Evolutionary conservation across 768 basidiomycete genomes (phyloP).

Genomic region (Russula olivacea): DNA sequence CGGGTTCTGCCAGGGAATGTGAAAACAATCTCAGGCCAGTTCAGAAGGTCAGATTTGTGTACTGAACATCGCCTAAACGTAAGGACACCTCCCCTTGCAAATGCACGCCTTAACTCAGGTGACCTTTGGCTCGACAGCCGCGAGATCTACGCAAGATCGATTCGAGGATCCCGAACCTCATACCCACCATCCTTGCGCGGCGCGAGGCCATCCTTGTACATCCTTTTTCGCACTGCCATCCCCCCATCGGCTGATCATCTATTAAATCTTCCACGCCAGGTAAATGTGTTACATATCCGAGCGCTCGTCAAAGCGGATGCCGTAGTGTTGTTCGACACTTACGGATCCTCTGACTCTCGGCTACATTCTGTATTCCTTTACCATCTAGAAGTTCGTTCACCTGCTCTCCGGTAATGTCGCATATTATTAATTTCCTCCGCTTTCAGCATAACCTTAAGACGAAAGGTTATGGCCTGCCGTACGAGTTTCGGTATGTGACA

Average conservation of each 20-base stretch:
- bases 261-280: slow-evolving; percentile 38
- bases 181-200: slow-evolving; percentile 88
- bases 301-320: slow-evolving; percentile 91
- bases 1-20: slow-evolving; percentile 55
- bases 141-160: slow-evolving; percentile 97
- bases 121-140: slow-evolving; percentile 45
- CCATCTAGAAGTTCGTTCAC: slow-evolving; percentile 63
- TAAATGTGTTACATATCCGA: slow-evolving; percentile 92
- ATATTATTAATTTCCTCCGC: slow-evolving; percentile 1
- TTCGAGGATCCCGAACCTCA: slow-evolving; percentile 86
- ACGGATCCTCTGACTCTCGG: slow-evolving; percentile 79
- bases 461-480: slow-evolving; percentile 64
- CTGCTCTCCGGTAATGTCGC: slow-evolving; percentile 19
- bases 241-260: background rate
- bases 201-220: slow-evolving; percentile 81
- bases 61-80: slow-evolving; percentile 86
- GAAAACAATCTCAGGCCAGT: slow-evolving; percentile 81
- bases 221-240: slow-evolving; percentile 20
- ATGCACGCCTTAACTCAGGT: slow-evolving; percentile 12
- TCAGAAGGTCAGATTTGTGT: slow-evolving; percentile 87
- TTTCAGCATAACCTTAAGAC: slow-evolving; percentile 75
- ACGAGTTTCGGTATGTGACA: slow-evolving; percentile 71
- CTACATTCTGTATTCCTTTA: slow-evolving; percentile 85
- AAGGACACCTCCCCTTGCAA: slow-evolving; percentile 33
- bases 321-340: slow-evolving; percentile 88